A percentile compares a stretch with the other conserved stretches of the same genome.
Conservation (phyloP, 1,139 yeast species). For the Pichia terricola region DNA sequence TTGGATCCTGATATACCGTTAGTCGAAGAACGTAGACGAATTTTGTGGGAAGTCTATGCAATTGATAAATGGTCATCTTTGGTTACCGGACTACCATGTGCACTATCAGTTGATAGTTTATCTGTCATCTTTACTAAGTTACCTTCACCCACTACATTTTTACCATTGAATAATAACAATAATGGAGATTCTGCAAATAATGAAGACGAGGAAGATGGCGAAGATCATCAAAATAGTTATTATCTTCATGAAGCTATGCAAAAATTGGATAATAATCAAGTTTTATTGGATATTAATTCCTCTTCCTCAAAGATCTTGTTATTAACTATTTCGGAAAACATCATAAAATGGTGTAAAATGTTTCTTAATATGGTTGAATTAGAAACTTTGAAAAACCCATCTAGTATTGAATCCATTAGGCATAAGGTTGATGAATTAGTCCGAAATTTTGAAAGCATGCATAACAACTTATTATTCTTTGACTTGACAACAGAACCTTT, state of each 20-base stretch:
- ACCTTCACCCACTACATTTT: slow-evolving; percentile 23
- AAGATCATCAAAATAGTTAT: slow-evolving; percentile 9
- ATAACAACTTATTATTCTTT: slow-evolving; percentile 19
- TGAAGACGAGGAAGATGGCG: background rate
- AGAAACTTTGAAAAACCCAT: slow-evolving; percentile 15
- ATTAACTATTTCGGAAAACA: slow-evolving; percentile 22
- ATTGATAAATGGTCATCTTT: slow-evolving; percentile 24
- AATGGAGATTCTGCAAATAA: background rate
- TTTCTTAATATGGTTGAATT: slow-evolving; percentile 21
- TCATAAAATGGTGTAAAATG: slow-evolving; percentile 24
- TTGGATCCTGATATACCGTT: slow-evolving; percentile 19
- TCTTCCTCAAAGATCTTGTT: slow-evolving; percentile 20
- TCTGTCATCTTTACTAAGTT: slow-evolving; percentile 21
- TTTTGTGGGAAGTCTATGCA: slow-evolving; percentile 23
- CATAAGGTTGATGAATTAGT: slow-evolving; percentile 20
- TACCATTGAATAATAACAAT: slow-evolving; percentile 12
- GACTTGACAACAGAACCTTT: slow-evolving; percentile 20
- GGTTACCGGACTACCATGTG: slow-evolving; percentile 24
- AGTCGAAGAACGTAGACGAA: slow-evolving; percentile 21
- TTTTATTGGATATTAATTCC: slow-evolving; percentile 20
- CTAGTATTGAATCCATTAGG: slow-evolving; percentile 14
- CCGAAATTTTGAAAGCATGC: slow-evolving; percentile 19
- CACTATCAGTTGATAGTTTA: slow-evolving; percentile 19
- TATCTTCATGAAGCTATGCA: slow-evolving; percentile 24
- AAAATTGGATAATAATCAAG: slow-evolving; percentile 20